Base-by-base conservation (phyloP, 2,329 filamentous ascomycete species). In the Dactylonectria macrodidyma region DNA sequence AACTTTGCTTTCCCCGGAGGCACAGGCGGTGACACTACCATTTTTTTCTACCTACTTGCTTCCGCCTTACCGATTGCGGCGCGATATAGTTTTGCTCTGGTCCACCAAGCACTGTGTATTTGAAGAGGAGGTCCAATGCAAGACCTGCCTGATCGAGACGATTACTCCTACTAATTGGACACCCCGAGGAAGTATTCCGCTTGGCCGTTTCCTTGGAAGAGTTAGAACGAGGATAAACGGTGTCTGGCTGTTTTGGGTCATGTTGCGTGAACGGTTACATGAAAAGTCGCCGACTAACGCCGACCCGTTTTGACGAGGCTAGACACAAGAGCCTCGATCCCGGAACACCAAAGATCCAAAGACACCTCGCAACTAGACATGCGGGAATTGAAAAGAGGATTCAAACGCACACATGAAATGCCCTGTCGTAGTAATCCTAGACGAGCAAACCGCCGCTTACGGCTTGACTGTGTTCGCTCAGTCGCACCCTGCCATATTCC, bases 11-110 rank as follows among this genome's bases (percentile, higher is more conserved):
- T n/a, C 62, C 34, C 19, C 33, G 46, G 61, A 51, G 47, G 30
- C 44, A 44, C 48, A 60, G 63, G 63, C 57, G 63, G 63, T 65
- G 63, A 65, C 56, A 60, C 62, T 65, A 61, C 47, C 63, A 61
- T 38, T 55, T 56, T 56, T 57, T 60, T 52, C 19, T 52, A 12
- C 38, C 12, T 33, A 41, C 47, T 58, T 58, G 52, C 34, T 36
- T 52, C 19, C 14, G 58, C 58, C 58, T 51, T 26, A 36, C 48
- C 26, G 52, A 57, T 56, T 56, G 33, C 58, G 48, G 51, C 62
- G 34, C 50, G 51, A 14, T 36, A 19, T 36, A 30, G 26, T 30
- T 30, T 30, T 11, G 12, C 44, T 36, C 47, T 52, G 34, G 50
- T 36, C 36, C 26, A 33, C 22, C 41, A 38, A 34, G 56, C 22